Base-by-base conservation (phyloP, 768 basidiomycete genomes). In the Asterophora parasitica region DNA sequence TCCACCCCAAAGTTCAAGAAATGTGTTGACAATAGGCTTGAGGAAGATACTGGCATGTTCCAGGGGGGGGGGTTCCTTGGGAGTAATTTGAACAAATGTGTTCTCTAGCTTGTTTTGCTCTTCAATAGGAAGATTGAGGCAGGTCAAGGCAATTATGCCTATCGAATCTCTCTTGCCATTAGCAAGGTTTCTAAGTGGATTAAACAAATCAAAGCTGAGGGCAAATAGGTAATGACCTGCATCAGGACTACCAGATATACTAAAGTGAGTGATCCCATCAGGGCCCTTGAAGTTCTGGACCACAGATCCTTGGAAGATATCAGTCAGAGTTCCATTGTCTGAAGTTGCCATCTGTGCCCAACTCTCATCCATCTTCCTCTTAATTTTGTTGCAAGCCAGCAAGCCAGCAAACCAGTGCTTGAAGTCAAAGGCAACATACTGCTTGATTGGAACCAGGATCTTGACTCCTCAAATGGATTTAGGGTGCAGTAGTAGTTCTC, bases 51-150 rank as follows among this genome's bases (percentile, higher is more conserved):
- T 65, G 16, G 62, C 48, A 7, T 46, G 31, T 17, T 61, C 55
- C 0, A 58, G 46, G 4, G 56, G 44, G 1, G 65, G 69, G 36
- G 71, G 62, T 4, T 67, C 69, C 0, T 69, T 67, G 38, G 68
- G 69, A 17, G 71, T 62, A 2, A 13, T 57, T 63, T 27, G 57
- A 7, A 70, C 41, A 48, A 65, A 68, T 32, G 65, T 58, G 42
- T 70, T 66, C 52, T 71, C 67, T 0, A 55, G 41, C 15, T 61
- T 55, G 43, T 66, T 55, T 10, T 63, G 61, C 9, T 66, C 20
- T 15, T 53, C 45, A 3, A 54, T 52, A 4, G 71, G 71, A 3
- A 72, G 58, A 46, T 70, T 71, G 15, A 69, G 44, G 48, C 68
- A 69, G 7, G 59, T 55, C 34, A 72, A 46, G 26, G 63, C 64